phyloP scores from a whole-genome alignment of 768 basidiomycete species.

The Podaxis sp. region DNA sequence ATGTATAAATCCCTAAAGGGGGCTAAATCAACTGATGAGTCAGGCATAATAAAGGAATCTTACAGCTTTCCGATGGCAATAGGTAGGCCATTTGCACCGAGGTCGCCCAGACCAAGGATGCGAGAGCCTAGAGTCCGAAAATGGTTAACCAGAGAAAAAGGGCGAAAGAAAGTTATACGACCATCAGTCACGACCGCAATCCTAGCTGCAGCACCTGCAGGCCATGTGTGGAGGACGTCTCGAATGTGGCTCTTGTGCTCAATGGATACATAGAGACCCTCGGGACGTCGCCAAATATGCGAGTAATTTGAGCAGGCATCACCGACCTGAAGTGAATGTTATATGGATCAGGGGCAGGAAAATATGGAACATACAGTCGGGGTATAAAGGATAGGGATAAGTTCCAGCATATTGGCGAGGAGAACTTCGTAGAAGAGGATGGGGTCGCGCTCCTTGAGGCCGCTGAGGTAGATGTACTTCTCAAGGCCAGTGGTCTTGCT shows the following conservation, averaged over 20 bases:
- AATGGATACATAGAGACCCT: constrained; percentile 63
- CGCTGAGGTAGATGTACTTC: constrained; percentile 70
- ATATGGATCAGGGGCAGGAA: background rate
- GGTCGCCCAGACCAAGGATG: constrained; percentile 66
- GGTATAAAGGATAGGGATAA: constrained; percentile 73
- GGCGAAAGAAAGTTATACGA: constrained; percentile 24
- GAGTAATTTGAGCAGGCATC: constrained; percentile 73
- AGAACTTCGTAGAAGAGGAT: constrained; percentile 43
- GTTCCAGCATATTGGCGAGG: constrained; percentile 32
- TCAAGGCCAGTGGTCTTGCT: constrained; percentile 57
- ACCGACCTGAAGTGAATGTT: constrained; percentile 45
- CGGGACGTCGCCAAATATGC: constrained; percentile 65
- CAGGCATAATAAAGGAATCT: constrained; percentile 22
- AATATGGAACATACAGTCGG: constrained; percentile 50
- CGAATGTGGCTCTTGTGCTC: constrained; percentile 65
- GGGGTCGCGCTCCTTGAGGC: constrained; percentile 61
- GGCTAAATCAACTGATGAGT: constrained; percentile 3
- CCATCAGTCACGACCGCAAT: constrained; percentile 84
- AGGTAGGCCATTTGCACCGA: constrained; percentile 49
- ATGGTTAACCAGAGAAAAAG: constrained; percentile 11
- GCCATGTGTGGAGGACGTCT: constrained; percentile 55
- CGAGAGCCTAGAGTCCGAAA: constrained; percentile 47
- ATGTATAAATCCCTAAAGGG: constrained; percentile 59
- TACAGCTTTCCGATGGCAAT: constrained; percentile 77
- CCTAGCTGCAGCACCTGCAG: constrained; percentile 42